These are phyloP conservation scores for Penicillium occitanis DNA, from an alignment of 2,329 filamentous ascomycete species.

Conservation along the genomic window DNA sequence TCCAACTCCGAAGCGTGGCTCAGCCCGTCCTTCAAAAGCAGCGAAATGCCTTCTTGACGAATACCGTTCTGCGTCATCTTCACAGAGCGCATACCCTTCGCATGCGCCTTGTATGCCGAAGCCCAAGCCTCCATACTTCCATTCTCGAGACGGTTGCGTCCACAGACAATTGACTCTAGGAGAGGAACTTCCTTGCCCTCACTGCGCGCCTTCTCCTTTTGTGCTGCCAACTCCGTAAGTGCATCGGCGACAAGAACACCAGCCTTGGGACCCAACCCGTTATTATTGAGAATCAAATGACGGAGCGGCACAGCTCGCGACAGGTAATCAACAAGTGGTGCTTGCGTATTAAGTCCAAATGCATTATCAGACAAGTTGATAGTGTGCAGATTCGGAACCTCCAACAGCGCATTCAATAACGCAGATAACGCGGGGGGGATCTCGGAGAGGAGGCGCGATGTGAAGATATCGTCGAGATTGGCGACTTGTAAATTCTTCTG, in stretches of 20 bases:
- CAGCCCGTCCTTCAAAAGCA: constrained; percentile 76
- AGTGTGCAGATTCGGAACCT: constrained; percentile 81
- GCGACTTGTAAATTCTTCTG: constrained; percentile 80
- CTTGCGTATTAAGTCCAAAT: constrained; percentile 92
- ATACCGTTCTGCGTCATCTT: constrained; percentile 99
- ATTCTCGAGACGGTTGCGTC: constrained; percentile 91
- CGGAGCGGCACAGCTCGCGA: constrained; percentile 83
- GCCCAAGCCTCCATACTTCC: constrained; percentile 97
- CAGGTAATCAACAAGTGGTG: constrained; percentile 88
- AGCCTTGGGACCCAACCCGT: constrained; percentile 88
- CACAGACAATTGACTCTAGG: constrained; percentile 95
- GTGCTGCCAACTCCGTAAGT: constrained; percentile 75
- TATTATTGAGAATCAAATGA: constrained; percentile 97
- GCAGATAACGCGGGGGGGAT: constrained; percentile 86
- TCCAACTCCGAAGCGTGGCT: constrained; percentile 66
- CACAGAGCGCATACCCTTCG: constrained; percentile 72
- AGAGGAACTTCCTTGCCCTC: constrained; percentile 71
- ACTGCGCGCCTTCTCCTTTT: constrained; percentile 70
- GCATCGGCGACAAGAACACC: constrained; percentile 87
- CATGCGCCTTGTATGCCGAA: constrained; percentile 77
- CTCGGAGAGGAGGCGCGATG: constrained; percentile 85
- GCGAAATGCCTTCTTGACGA: constrained; percentile 83
- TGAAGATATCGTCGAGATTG: constrained; percentile 97
- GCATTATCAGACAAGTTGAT: constrained; percentile 98
- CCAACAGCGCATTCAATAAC: constrained; percentile 81